phyloP scores from a whole-genome alignment of 257 asterid genomes.

The Voacanga thouarsii region DNA sequence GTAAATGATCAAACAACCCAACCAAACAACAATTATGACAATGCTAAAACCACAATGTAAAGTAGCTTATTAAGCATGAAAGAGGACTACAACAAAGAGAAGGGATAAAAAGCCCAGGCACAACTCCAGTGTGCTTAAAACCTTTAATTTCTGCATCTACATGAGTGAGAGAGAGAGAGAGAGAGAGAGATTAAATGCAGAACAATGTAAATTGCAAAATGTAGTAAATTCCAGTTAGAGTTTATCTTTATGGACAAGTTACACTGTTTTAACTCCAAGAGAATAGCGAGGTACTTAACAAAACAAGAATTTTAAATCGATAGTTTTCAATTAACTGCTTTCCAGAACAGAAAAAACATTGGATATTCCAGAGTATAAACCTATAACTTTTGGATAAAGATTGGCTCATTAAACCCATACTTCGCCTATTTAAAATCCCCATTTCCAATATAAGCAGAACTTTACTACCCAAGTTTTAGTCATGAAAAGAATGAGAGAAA shows the following conservation, averaged over 20 bases:
- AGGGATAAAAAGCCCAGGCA: background rate
- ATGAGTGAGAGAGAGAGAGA: background rate
- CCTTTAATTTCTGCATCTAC: no score
- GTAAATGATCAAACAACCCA: constrained; percentile 8
- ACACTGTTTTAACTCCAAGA: background rate
- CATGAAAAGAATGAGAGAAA: background rate
- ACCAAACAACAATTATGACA: constrained; percentile 6
- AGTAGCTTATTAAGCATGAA: background rate
- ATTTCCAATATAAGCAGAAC: background rate
- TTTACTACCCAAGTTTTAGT: background rate
- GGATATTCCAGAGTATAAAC: background rate
- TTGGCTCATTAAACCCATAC: background rate
- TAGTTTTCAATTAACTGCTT: background rate
- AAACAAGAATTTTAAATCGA: background rate
- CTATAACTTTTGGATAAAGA: background rate
- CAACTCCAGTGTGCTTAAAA: background rate
- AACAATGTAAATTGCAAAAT: background rate
- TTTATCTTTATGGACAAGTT: no score
- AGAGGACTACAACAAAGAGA: background rate
- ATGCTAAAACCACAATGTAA: background rate
- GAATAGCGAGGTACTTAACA: background rate
- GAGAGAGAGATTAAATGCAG: background rate
- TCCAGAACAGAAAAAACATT: background rate
- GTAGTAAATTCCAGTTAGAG: background rate
- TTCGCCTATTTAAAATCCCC: background rate